Evolutionary conservation across 306 rosid species (phyloP).

Genomic region (Dalbergia oliveri): DNA sequence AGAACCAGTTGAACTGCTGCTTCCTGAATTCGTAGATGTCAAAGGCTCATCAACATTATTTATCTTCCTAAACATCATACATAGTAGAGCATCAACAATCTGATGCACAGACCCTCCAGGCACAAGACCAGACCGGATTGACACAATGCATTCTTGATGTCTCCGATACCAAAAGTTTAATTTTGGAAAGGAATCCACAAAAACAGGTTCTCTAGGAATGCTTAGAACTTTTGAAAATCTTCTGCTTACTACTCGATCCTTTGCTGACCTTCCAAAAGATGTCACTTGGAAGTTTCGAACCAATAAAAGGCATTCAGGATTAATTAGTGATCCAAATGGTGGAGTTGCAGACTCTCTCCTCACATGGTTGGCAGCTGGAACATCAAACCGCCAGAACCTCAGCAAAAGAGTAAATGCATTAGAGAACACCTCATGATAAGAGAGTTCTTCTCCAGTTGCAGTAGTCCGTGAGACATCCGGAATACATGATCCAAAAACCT

Average conservation of each 20-base stretch:
- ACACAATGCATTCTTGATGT: conserved; percentile 89
- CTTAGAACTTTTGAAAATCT: conserved; percentile 64
- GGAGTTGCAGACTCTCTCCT: conserved; percentile 62
- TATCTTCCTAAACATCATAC: conserved; percentile 80
- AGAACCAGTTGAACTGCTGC: conserved; percentile 68
- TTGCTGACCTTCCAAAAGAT: conserved; percentile 62
- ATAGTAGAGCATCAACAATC: conserved; percentile 76
- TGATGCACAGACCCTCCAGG: conserved; percentile 82
- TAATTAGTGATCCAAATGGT: conserved; percentile 69
- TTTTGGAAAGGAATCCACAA: conserved; percentile 83
- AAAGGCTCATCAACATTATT: conserved; percentile 63
- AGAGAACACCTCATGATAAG: conserved; percentile 82
- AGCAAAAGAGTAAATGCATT: conserved; percentile 87
- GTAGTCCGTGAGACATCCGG: conserved; percentile 66
- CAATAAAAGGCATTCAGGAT: conserved; percentile 88
- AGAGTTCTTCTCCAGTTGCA: conserved; percentile 74
- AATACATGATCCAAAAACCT: conserved; percentile 79
- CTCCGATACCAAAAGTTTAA: conserved; percentile 82
- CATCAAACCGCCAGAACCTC: conserved; percentile 90
- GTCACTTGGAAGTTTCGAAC: conserved; percentile 72
- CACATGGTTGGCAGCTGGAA: conserved; percentile 72
- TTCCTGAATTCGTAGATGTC: conserved; percentile 71
- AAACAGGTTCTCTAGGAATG: conserved; percentile 62
- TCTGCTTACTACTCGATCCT: conserved; percentile 62
- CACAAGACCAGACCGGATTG: conserved; percentile 69